Evolutionary conservation across 306 rosid genomes (phyloP).

Genomic region (Biancaea sappan): DNA sequence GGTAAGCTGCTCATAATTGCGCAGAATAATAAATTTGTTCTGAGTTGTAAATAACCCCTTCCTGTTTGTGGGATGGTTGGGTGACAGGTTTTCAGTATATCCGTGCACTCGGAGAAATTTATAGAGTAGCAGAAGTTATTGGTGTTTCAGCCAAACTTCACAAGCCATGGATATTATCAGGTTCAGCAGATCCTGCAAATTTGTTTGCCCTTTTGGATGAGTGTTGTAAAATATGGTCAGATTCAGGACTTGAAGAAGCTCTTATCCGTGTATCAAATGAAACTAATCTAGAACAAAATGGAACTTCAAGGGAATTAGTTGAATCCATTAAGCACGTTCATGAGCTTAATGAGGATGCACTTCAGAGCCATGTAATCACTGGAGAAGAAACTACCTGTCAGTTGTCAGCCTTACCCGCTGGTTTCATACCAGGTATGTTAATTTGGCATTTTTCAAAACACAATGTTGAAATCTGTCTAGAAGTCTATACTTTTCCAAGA

Average conservation of each 20-base stretch:
- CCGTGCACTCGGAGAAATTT: constrained; percentile 82
- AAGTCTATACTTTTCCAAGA: neutral
- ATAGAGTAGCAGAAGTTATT: constrained; percentile 71
- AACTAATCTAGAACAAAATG: constrained; percentile 39
- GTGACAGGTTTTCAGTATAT: constrained; percentile 68
- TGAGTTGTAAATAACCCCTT: constrained; percentile 15
- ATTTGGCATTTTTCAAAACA: constrained; percentile 10
- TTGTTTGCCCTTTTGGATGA: constrained; percentile 60
- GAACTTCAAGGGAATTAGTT: constrained; percentile 44
- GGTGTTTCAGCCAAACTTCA: constrained; percentile 67
- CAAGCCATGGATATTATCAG: constrained; percentile 70
- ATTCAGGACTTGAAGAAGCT: constrained; percentile 80
- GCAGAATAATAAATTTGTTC: constrained; percentile 23
- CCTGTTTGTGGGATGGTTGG: constrained; percentile 26
- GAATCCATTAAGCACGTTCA: constrained; percentile 64
- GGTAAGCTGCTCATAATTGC: constrained; percentile 54
- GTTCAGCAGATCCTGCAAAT: constrained; percentile 44
- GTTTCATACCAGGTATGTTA: constrained; percentile 68
- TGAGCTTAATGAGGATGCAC: constrained; percentile 57
- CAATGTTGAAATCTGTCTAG: constrained; percentile 9
- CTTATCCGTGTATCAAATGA: constrained; percentile 50
- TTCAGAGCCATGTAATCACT: constrained; percentile 51
- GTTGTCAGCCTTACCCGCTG: constrained; percentile 67
- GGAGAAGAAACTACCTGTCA: constrained; percentile 64
- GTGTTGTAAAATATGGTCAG: constrained; percentile 69